Evolutionary conservation across 2,329 filamentous ascomycete species (phyloP).

Genomic region (Akanthomyces muscarius): DNA sequence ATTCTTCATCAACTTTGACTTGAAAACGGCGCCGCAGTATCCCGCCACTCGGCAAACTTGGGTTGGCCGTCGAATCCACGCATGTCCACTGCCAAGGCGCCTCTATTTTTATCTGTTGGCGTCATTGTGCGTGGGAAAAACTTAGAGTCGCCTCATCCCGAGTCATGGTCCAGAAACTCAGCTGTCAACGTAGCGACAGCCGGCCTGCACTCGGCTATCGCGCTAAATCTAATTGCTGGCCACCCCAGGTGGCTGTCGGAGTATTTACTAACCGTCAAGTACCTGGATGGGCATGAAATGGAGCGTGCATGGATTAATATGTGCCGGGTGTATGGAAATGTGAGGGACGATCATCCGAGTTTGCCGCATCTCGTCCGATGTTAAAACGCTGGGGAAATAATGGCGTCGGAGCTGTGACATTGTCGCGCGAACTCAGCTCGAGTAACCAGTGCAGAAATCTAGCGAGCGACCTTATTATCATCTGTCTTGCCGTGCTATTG

Average conservation of each 20-base stretch:
- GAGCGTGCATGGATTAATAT: background rate
- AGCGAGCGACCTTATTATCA: background rate
- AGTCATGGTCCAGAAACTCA: background rate
- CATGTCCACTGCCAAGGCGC: background rate
- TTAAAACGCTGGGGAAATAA: background rate
- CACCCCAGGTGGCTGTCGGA: background rate
- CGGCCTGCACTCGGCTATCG: slow-evolving; percentile 8
- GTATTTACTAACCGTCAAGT: background rate
- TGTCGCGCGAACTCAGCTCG: background rate
- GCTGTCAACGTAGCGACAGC: background rate
- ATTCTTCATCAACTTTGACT: background rate
- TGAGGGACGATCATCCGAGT: background rate
- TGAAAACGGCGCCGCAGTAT: too few relatives aligned
- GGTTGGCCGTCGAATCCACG: background rate
- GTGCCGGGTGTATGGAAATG: background rate
- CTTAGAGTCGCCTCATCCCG: slow-evolving; percentile 8
- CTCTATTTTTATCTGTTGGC: background rate
- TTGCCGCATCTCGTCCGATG: background rate
- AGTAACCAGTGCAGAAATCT: background rate
- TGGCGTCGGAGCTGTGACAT: background rate
- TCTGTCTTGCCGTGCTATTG: background rate
- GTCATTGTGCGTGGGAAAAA: background rate
- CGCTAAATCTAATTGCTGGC: background rate
- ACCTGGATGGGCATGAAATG: background rate
- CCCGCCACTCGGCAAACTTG: background rate